phyloP scores from a whole-genome alignment of 75 land plant species.

The Gnetum montanum region DNA sequence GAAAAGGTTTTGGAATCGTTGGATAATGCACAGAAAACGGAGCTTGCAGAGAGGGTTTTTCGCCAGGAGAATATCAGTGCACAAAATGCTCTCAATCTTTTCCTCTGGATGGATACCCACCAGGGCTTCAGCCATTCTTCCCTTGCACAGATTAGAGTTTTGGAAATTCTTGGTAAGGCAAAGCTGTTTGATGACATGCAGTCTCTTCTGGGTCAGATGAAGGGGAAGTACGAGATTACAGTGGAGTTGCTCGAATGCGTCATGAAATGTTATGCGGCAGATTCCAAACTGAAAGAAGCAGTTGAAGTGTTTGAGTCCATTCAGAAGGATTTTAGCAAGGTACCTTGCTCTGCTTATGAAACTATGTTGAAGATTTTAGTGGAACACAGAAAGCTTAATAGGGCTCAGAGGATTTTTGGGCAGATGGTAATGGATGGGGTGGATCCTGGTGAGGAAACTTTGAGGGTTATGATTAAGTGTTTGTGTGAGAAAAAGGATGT shows the following conservation, averaged over 20 bases:
- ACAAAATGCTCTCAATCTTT: slow-evolving; percentile 1
- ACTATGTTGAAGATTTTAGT: slow-evolving; percentile 23
- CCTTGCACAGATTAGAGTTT: not conserved
- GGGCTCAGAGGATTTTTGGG: slow-evolving; percentile 16
- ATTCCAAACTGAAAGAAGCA: not conserved
- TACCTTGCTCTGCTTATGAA: slow-evolving; percentile 17
- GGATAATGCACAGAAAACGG: no score
- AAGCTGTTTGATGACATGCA: not conserved
- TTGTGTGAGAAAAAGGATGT: slow-evolving; percentile 30
- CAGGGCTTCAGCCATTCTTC: not conserved
- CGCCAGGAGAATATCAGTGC: no score
- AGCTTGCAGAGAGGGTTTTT: no score
- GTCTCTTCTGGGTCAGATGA: not conserved
- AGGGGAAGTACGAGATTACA: not conserved
- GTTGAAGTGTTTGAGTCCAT: slow-evolving; percentile 5
- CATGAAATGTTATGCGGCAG: not conserved
- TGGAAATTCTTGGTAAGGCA: slow-evolving; percentile 4
- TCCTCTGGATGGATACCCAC: not conserved
- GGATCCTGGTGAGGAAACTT: slow-evolving; percentile 24
- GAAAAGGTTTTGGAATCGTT: no score
- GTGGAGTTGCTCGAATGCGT: not conserved
- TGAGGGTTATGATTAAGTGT: slow-evolving; percentile 25
- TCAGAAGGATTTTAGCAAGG: slow-evolving; percentile 8
- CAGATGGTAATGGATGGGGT: slow-evolving; percentile 7
- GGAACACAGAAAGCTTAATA: slow-evolving; percentile 14